phyloP scores from a whole-genome alignment of 352 stramenopile genomes.

The Elongisporangium prolatum region DNA sequence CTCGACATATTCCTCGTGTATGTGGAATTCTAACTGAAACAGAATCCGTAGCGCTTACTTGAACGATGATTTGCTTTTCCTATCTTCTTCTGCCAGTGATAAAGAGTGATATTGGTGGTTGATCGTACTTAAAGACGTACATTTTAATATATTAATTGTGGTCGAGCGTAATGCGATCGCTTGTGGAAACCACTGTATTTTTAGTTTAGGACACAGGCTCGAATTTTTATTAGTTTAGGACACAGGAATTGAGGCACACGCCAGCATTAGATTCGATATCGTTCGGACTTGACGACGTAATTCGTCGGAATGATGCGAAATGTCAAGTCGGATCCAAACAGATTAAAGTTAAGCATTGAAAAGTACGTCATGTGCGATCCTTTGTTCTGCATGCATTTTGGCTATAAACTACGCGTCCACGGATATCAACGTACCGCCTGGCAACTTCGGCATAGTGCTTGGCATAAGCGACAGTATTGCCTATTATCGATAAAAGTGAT shows the following conservation, averaged over 20 bases:
- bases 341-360: neutral
- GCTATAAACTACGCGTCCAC: constrained; percentile 23
- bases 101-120: no score
- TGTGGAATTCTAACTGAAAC: neutral
- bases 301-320: neutral
- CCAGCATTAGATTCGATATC: neutral
- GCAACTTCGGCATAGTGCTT: neutral
- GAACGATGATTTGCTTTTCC: neutral
- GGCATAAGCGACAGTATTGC: constrained; percentile 12
- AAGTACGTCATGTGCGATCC: neutral
- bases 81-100: neutral
- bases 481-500: constrained; percentile 17
- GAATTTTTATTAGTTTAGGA: no score
- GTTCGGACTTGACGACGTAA: neutral
- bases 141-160: no score
- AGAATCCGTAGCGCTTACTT: neutral
- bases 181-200: no score
- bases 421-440: constrained; percentile 9
- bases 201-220: no score
- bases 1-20: constrained; percentile 4
- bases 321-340: neutral
- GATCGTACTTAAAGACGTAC: no score
- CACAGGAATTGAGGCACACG: no score
- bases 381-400: constrained; percentile 17
- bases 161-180: no score